Evolutionary conservation across 306 rosid species (phyloP).

Genomic region (Acacia melanoxylon): DNA sequence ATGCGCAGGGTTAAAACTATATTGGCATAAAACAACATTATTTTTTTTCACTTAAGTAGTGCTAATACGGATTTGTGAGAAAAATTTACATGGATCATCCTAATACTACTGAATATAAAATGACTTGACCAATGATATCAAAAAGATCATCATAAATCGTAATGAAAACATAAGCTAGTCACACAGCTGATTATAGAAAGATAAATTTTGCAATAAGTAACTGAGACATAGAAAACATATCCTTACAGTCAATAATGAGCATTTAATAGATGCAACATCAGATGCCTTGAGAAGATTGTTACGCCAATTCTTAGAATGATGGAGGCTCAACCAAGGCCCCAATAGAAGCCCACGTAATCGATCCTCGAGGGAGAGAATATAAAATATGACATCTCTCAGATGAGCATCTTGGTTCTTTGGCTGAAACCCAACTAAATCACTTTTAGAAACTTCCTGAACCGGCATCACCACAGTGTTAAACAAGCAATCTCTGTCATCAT

Average conservation of each 20-base stretch:
- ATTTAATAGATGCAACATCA: constrained; percentile 65
- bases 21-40: background rate
- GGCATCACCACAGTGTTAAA: constrained; percentile 51
- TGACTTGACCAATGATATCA: constrained; percentile 23
- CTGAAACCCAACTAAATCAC: constrained; percentile 50
- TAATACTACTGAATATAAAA: constrained; percentile 1
- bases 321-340: constrained; percentile 90
- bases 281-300: constrained; percentile 55
- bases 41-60: background rate
- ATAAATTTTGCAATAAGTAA: constrained; percentile 12
- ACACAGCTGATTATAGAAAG: background rate
- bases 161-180: constrained; percentile 19
- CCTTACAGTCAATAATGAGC: constrained; percentile 72
- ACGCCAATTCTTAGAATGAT: constrained; percentile 62
- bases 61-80: constrained; percentile 3
- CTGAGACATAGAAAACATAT: constrained; percentile 24
- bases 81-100: background rate
- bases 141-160: background rate
- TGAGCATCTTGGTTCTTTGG: constrained; percentile 53
- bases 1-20: background rate
- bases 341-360: constrained; percentile 79
- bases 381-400: constrained; percentile 63
- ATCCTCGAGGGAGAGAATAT: constrained; percentile 69
- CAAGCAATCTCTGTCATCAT: constrained; percentile 81
- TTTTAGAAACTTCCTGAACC: constrained; percentile 46